Percentiles rank a stretch among this genome's conserved stretches.
Evolutionary conservation across 1,284 basidiomycete genomes (phyloP).

Genomic region (Leccinum pachyderme): DNA sequence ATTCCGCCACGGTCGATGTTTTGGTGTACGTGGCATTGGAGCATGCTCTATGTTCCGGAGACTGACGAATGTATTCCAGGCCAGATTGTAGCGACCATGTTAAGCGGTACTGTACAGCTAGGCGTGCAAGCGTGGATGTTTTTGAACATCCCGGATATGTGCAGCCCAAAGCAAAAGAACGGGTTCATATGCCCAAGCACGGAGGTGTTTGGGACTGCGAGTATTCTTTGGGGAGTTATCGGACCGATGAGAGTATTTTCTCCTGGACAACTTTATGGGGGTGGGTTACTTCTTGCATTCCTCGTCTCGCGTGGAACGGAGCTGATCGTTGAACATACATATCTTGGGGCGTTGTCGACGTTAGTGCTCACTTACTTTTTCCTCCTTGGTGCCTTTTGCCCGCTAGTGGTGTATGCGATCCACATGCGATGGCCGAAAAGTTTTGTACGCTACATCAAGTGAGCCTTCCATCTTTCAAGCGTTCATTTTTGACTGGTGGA

Average conservation of each 20-base stretch:
- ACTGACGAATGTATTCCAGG: constrained; percentile 6
- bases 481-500: background rate
- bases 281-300: constrained; percentile 16
- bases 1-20: constrained; percentile 50
- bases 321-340: background rate
- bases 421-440: constrained; percentile 42
- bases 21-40: constrained; percentile 17
- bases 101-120: constrained; percentile 43
- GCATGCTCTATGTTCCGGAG: background rate
- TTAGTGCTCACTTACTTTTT: constrained; percentile 49
- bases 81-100: constrained; percentile 43
- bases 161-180: constrained; percentile 19
- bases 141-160: constrained; percentile 30
- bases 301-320: too few relatives aligned
- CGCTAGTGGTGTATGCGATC: constrained; percentile 40
- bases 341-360: background rate
- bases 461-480: background rate
- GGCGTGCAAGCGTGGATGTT: constrained; percentile 46
- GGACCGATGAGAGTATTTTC: constrained; percentile 37
- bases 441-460: constrained; percentile 47
- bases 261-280: constrained; percentile 19
- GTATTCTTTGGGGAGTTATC: constrained; percentile 44
- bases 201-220: constrained; percentile 40
- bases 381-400: constrained; percentile 50
- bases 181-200: constrained; percentile 42